Evolutionary conservation across 192 early-diverging fungal species (phyloP), one percentile per base, ranked within the genome.

Genomic region (Pilobolus umbonatus): DNA sequence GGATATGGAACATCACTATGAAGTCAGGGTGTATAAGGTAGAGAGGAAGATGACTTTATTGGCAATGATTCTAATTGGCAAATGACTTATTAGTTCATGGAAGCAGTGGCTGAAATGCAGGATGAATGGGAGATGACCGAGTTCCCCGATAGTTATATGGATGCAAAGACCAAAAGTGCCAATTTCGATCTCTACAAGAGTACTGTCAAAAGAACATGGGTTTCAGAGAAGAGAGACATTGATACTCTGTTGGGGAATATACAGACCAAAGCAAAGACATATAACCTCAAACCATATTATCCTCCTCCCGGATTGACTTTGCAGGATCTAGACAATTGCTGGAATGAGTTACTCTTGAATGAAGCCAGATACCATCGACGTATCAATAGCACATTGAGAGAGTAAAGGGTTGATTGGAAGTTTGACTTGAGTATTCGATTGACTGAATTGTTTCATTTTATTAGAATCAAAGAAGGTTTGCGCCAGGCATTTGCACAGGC

Each of bases 1-100:
- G 86, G 85, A 92, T 29, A 96, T 98, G 93, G 79, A 91, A 59
- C 85, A 92, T 65, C 92, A 97, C 62, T 98, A 93, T 62, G 96
- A 96, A 72, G 61, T 77, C 30, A 89, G 94, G 36, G 96, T 91
- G 1, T 71, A 69, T 11, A 71, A 67, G 28, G 80, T 79, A 74
- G n/a, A n/a, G n/a, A n/a, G n/a, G n/a, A n/a, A n/a, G n/a, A n/a
- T n/a, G n/a, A n/a, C n/a, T n/a, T n/a, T n/a, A n/a, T n/a, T n/a
- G n/a, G n/a, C n/a, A 49, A 62, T 50, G 11, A 2, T 25, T 40
- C 46, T 17, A 15, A 49, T 46, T 59, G 5, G 12, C 14, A 65
- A 10, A 28, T 64, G 29, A 38, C 43, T 50, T 22, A 9, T 14
- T 59, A 78, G 57, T 75, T 98, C 36, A 87, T 97, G 68, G 77